Evolutionary conservation across 2,329 filamentous ascomycete genomes (phyloP), one percentile per base, ranked within the genome.

Genomic region (Fusarium sp.): DNA sequence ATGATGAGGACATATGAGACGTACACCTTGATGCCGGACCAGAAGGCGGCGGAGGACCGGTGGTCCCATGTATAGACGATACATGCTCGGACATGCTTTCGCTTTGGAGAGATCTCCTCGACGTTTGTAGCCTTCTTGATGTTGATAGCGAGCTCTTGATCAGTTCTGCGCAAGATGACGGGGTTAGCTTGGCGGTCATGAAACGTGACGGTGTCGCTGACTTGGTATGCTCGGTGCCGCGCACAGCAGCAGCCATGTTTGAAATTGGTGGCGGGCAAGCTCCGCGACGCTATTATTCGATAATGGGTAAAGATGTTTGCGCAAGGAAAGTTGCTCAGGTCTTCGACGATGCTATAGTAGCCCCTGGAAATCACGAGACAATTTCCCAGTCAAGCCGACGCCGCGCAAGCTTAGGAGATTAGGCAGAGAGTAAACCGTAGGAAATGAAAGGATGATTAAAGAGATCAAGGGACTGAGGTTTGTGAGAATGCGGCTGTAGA

Each of bases 1-100:
- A 65, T 54, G 47, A 53, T 57, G 38, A 64, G 47, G 40, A 32
- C n/a, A 21, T 57, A 46, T 56, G 61, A 59, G 86, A 88, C 92
- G 77, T 89, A 97, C 93, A 98, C 95, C 90, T 99, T 99, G 89
- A 99, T 97, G 81, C 95, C 96, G 64, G 94, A 91, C 96, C 96
- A 99, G 83, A 99, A 99, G 80, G 95, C 94, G 81, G 91, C 88
- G 46, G 95, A 97, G 74, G 93, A 97, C 86, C 97, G 97, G 86
- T 99, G 95, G 84, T 99, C 96, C 96, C 96, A 99, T 67, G 96
- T 98, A 83, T 98, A 98, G 50, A 99, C 96, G 79, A 99, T 99
- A 81, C 94, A 97, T 83, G 93, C 95, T 80, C 96, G 94, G 66
- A 99, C 96, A 93, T 99, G 96, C 85, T 99, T 99, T 79, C 90